A percentile compares a stretch with the other conserved stretches of the same genome.
phyloP scores from a whole-genome alignment of 2,329 filamentous ascomycete genomes.

The Aureobasidium sp. region DNA sequence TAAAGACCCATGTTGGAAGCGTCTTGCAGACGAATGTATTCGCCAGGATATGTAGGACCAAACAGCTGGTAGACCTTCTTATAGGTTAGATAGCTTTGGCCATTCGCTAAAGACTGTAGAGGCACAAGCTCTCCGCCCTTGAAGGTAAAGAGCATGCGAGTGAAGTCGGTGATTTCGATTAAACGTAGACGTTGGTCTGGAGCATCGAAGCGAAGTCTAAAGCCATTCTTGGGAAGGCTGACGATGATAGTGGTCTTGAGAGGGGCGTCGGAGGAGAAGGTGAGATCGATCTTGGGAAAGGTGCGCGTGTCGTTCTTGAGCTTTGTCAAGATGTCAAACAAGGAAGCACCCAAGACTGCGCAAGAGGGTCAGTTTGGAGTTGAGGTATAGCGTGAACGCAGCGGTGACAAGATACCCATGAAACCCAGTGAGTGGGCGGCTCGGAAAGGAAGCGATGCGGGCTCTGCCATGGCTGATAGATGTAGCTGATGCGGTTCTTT shows the following conservation, averaged over 20 bases:
- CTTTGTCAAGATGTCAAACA: conserved; percentile 80
- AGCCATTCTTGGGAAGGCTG: conserved; percentile 71
- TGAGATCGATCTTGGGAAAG: conserved; percentile 75
- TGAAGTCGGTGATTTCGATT: conserved; percentile 86
- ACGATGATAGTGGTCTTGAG: conserved; percentile 67
- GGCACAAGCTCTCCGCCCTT: conserved; percentile 35
- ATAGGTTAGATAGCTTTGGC: conserved; percentile 56
- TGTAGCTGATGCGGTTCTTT: background rate
- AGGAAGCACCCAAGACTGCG: conserved; percentile 77
- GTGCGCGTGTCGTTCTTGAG: conserved; percentile 78
- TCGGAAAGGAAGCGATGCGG: background rate
- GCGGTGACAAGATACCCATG: conserved; percentile 25
- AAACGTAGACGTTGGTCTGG: conserved; percentile 83
- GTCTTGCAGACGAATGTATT: conserved; percentile 64
- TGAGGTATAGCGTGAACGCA: background rate
- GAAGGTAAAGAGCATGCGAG: conserved; percentile 74
- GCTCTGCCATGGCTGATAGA: background rate
- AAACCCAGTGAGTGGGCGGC: conserved; percentile 28
- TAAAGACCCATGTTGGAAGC: conserved; percentile 61
- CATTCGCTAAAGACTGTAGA: conserved; percentile 30
- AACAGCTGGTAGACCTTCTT: conserved; percentile 81
- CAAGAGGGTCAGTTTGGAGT: background rate
- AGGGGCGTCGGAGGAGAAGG: conserved; percentile 68
- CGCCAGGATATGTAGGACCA: conserved; percentile 86
- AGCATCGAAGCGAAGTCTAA: conserved; percentile 87